Conservation (phyloP, 73 alveolate species). For the Paramecium primaurelia region DNA sequence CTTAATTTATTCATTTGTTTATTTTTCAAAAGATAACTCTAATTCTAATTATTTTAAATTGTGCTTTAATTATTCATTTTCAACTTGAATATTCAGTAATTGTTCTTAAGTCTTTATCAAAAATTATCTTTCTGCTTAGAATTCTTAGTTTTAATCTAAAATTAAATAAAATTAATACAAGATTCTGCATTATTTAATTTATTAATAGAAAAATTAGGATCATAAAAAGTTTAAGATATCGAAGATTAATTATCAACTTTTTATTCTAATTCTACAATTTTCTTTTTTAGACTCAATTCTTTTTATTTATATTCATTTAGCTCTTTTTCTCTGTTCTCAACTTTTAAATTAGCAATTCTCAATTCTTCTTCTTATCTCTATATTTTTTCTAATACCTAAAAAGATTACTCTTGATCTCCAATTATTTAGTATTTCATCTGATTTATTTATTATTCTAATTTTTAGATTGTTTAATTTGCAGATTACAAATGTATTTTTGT, state of each 20-base stretch:
- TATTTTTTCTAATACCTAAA: neutral
- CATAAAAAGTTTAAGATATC: neutral
- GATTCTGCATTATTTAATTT: neutral
- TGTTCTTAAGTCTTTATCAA: neutral
- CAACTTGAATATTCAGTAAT: neutral
- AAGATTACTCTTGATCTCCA: neutral
- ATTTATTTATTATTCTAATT: neutral
- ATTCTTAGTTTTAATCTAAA: neutral
- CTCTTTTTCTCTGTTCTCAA: conserved; percentile 13
- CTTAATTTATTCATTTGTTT: neutral
- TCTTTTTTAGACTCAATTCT: neutral
- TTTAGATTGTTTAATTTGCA: neutral
- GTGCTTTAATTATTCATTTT: neutral
- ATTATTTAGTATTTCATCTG: neutral
- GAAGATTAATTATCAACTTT: neutral
- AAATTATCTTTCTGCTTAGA: neutral
- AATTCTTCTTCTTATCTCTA: conserved; percentile 23
- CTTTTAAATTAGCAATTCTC: neutral
- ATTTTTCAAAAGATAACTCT: neutral
- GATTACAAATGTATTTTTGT: neutral
- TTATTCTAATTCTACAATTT: neutral
- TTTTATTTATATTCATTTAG: neutral
- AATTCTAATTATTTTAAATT: neutral
- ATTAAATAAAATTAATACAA: neutral
- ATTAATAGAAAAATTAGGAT: neutral